Evolutionary conservation across 2,329 filamentous ascomycete genomes (phyloP).

Genomic region (Fusarium tjaetaba): DNA sequence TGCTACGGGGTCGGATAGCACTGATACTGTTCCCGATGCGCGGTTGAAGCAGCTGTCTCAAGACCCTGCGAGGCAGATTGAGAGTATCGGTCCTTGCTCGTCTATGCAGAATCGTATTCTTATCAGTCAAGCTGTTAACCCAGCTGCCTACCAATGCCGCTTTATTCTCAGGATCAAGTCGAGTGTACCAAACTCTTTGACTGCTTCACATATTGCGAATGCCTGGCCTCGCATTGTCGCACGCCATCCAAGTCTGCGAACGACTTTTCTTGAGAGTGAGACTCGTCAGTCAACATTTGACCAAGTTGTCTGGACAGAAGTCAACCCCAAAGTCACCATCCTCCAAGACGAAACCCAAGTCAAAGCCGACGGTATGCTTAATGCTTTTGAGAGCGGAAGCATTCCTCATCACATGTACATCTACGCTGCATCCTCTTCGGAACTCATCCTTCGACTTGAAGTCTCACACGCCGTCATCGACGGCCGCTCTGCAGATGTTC

Average conservation of each 20-base stretch:
- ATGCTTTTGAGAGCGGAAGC: background rate
- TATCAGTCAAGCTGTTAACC: background rate
- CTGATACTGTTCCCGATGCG: background rate
- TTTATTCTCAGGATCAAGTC: background rate
- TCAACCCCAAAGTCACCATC: background rate
- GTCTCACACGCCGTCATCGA: conserved; percentile 9
- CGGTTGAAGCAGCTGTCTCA: background rate
- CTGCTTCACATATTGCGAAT: background rate
- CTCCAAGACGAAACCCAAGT: background rate
- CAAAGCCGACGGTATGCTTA: background rate
- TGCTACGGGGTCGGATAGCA: background rate
- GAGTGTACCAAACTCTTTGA: background rate
- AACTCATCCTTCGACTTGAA: background rate
- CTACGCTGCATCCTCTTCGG: background rate
- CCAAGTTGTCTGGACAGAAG: background rate
- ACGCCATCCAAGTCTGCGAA: background rate
- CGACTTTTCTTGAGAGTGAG: background rate
- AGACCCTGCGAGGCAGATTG: background rate
- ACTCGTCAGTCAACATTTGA: background rate
- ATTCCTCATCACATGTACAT: background rate
- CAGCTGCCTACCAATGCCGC: background rate
- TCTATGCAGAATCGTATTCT: conserved; percentile 2
- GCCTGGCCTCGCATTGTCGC: background rate
- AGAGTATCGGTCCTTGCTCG: background rate
- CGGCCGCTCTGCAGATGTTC: conserved; percentile 9